Base-by-base conservation (phyloP, 192 early-diverging fungal genomes). In the Rhizophagus prolifer region DNA sequence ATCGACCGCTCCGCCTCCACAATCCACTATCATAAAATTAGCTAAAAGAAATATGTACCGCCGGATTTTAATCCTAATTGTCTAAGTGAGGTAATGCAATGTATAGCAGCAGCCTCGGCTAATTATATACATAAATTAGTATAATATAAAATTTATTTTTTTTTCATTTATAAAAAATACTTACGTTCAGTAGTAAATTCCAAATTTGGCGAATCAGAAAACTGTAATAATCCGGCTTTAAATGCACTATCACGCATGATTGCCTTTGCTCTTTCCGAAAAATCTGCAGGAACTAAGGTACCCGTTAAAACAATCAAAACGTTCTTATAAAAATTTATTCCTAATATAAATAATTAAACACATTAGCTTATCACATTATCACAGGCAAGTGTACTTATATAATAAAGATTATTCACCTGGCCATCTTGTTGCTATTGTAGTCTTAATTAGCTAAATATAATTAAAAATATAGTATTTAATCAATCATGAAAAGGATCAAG, bases 231-330 rank as follows among this genome's bases (percentile, higher is more conserved):
- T 21, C 46, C 62, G 25, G 63, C 62, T 9, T 82, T 74, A 41
- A 81, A 82, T 28, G 84, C 88, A 25, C 84, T 82, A 41, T 83
- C 80, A 38, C 88, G 75, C 82, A 89, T 84, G 16, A 82, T 82
- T 9, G 76, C 84, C 79, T 87, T 89, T 28, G 88, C 86, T 34
- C 30, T 25, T 58, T 72, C 70, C 6, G 65, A 67, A 38, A 38
- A 67, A 34, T 58, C 30, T 10, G 58, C 9, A 5, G 46, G 41
- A 16, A 46, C 47, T 54, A 28, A 26, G 0, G 28, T 54, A 54
- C 47, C 69, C 10, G 69, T 71, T 19, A 58, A 30, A 6, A 71
- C 28, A 21, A 71, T 50, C 46, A 50, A 26, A 9, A 67, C 34
- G 38, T 67, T 36, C 9, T 19, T 28, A 38, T 67, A 41, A 67